phyloP scores from a whole-genome alignment of 192 early-diverging fungal genomes.

The Mortierella claussenii region DNA sequence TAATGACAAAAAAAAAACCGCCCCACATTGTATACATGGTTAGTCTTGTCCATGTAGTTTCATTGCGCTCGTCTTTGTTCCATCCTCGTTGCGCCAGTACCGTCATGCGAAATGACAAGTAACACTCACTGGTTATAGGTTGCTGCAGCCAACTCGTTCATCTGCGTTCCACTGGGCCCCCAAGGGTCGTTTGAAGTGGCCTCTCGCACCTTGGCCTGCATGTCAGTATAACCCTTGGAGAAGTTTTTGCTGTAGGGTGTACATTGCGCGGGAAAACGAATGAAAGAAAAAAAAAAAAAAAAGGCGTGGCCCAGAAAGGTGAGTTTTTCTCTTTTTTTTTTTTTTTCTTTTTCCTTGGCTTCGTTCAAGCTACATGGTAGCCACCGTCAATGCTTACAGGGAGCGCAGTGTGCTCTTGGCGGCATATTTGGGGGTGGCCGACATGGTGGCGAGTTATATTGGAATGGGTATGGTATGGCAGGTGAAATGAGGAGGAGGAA shows the following conservation, averaged over 20 bases:
- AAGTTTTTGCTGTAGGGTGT: constrained; percentile 78
- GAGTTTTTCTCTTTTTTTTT: constrained; percentile 5
- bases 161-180: constrained; percentile 77
- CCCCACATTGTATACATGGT: too few species aligned
- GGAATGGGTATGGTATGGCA: not conserved
- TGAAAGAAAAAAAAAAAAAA: not conserved
- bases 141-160: constrained; percentile 88
- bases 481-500: not conserved
- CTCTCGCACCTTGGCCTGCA: constrained; percentile 90
- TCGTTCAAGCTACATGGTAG: too few species aligned
- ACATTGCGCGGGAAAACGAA: not conserved
- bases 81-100: not conserved
- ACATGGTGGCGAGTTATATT: constrained; percentile 16
- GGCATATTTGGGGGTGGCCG: constrained; percentile 53
- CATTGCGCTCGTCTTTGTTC: too few species aligned
- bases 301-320: not conserved
- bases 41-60: too few species aligned
- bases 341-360: not conserved
- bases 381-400: constrained; percentile 43
- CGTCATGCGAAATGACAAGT: not conserved
- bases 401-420: constrained; percentile 58
- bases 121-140: constrained; percentile 87
- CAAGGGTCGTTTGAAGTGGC: constrained; percentile 85
- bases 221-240: constrained; percentile 91
- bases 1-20: constrained; percentile 5